A percentile compares a stretch with the other conserved stretches of the same genome.
Evolutionary conservation across 495 filamentous ascomycete genomes (phyloP).

Genomic region (Hamigera avellanea): DNA sequence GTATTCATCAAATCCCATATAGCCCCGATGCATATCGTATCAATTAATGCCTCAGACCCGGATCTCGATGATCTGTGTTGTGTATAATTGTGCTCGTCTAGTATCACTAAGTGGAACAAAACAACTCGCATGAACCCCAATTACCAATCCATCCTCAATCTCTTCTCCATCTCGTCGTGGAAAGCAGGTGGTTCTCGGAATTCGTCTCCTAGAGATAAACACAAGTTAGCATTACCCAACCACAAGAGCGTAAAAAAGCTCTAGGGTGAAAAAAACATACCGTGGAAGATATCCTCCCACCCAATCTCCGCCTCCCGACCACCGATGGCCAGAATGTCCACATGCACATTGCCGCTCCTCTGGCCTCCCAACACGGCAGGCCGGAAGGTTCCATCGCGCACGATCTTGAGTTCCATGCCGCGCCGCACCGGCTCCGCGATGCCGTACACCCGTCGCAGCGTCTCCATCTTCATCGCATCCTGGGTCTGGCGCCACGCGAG

Average conservation of each 20-base stretch:
- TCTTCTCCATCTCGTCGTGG: conserved; percentile 90
- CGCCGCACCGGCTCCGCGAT: conserved; percentile 88
- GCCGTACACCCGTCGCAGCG: conserved; percentile 72
- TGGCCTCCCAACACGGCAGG: conserved; percentile 32
- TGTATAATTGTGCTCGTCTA: too few species aligned
- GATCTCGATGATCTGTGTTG: too few species aligned
- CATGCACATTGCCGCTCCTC: conserved; percentile 42
- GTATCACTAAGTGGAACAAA: too few species aligned
- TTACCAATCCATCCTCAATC: conserved; percentile 63
- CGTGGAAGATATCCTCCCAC: conserved; percentile 86
- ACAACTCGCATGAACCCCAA: too few species aligned
- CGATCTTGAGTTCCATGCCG: conserved; percentile 91
- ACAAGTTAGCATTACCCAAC: conserved; percentile 2
- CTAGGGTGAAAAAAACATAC: conserved; percentile 17
- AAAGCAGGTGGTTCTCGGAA: conserved; percentile 52
- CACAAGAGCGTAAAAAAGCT: conserved; percentile 3
- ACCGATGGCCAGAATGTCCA: conserved; percentile 60
- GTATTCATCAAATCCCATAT: too few species aligned
- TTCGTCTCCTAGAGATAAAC: conserved; percentile 41
- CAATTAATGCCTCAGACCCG: too few species aligned
- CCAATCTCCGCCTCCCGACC: conserved; percentile 63
- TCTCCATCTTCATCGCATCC: conserved; percentile 75
- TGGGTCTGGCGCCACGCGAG: conserved; percentile 76
- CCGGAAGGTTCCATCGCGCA: conserved; percentile 45
- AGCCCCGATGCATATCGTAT: too few species aligned